phyloP scores from a whole-genome alignment of 495 filamentous ascomycete species.

The Cudoniella acicularis region DNA sequence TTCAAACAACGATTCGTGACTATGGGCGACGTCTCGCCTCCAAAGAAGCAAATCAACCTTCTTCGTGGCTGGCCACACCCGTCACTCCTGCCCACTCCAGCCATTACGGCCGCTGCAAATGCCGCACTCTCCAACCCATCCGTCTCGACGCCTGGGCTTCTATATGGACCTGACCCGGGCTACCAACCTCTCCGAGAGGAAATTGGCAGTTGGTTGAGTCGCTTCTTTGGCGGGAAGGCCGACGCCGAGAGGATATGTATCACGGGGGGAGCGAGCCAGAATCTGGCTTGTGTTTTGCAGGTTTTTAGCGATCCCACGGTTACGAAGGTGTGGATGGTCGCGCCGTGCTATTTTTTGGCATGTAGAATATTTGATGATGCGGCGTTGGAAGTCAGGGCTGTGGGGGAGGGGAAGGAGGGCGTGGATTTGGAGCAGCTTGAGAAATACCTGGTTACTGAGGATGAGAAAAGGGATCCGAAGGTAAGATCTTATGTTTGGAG shows the following conservation, averaged over 20 bases:
- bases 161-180: constrained; percentile 78
- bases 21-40: not conserved
- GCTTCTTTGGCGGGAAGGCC: constrained; percentile 46
- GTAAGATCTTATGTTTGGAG: constrained; percentile 8
- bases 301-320: constrained; percentile 74
- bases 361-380: constrained; percentile 76
- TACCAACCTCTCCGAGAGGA: constrained; percentile 59
- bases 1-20: too few species aligned
- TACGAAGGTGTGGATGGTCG: constrained; percentile 76
- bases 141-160: constrained; percentile 54
- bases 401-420: constrained; percentile 73
- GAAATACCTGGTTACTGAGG: constrained; percentile 10
- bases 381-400: constrained; percentile 61
- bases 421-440: constrained; percentile 60
- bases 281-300: constrained; percentile 65
- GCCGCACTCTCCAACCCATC: constrained; percentile 53
- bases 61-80: constrained; percentile 70
- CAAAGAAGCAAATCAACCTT: constrained; percentile 53
- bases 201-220: constrained; percentile 65
- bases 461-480: constrained; percentile 11
- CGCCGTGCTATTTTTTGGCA: constrained; percentile 77
- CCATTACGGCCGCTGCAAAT: constrained; percentile 52
- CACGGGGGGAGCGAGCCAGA: constrained; percentile 76
- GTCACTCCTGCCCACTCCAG: constrained; percentile 59
- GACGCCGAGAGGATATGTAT: constrained; percentile 64